Evolutionary conservation across 163 green algal genomes (phyloP), one percentile per base, ranked within the genome.

Genomic region (Prototheca wickerhamii): DNA sequence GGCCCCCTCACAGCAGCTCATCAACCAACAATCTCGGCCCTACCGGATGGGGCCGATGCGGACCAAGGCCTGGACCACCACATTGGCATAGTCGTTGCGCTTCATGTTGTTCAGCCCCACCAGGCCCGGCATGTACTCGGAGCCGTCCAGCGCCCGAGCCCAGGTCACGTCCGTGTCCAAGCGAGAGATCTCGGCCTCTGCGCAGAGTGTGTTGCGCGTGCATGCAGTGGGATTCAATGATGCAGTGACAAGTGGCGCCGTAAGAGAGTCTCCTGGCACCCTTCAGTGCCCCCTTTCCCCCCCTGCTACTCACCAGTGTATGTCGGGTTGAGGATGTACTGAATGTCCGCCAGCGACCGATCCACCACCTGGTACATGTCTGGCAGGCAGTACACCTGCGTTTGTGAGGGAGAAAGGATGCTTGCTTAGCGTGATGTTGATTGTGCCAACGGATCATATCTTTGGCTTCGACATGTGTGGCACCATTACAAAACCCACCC

Each of bases 101-200:
- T 90, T 92, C 81, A 96, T 95, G 85, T 98, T 95, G 81, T 99
- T 98, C 31, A 98, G 78, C 1, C 93, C 93, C 44, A 96, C 84
- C 74, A 92, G 75, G 5, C 91, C 91, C 0, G 92, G 92, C 85
- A 98, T 94, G 84, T 94, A 99, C 67, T 98, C 89, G 8, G 72
- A 86, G 59, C 93, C 92, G 61, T 98, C 90, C 53, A 95, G 70
- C 7, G 87, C 83, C 4, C 91, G 74, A 20, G 81, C 76, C 81
- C 83, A 89, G 20, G 25, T 64, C 21, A 74, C 59, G 2, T 62
- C 56, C 8, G 0, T 55, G 50, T 86, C 76, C 55, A 86, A 37
- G 31, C 28, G 58, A n/a, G 31, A 54, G 20, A 90, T 61, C 50
- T 86, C 63, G 23, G 31, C 58, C 2, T 33, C 51, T 64, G 69